Evolutionary conservation across 1,284 basidiomycete genomes (phyloP).

Genomic region (Rhodotorula mucilaginosa): DNA sequence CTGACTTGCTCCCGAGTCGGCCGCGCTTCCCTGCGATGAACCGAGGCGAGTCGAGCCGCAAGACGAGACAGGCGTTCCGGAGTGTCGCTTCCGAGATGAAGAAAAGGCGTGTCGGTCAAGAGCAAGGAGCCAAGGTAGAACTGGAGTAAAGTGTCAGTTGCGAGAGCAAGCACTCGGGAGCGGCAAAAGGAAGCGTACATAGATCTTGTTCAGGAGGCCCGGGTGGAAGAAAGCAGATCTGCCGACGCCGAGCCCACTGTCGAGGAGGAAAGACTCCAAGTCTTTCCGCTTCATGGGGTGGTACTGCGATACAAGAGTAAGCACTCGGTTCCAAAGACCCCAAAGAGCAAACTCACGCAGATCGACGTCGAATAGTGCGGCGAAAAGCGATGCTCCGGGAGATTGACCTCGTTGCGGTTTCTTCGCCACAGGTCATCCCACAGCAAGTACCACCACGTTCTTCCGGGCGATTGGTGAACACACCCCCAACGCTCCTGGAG

Average conservation of each 20-base stretch:
- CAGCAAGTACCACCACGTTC: conserved; percentile 79
- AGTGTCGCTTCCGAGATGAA: conserved; percentile 10
- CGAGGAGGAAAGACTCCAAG: conserved; percentile 64
- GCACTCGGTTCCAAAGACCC: background rate
- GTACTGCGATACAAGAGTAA: conserved; percentile 50
- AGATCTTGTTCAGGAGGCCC: conserved; percentile 66
- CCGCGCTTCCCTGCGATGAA: background rate
- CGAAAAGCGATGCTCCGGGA: conserved; percentile 63
- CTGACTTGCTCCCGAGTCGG: conserved; percentile 44
- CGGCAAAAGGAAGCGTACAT: background rate
- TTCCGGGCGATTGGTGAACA: conserved; percentile 58
- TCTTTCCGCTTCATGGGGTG: conserved; percentile 65
- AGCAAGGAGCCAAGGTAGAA: conserved; percentile 56
- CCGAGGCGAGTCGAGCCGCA: conserved; percentile 52
- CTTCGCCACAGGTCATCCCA: conserved; percentile 67
- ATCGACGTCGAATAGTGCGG: conserved; percentile 71
- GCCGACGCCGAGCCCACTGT: conserved; percentile 61
- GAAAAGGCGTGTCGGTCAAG: conserved; percentile 11
- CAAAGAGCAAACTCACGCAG: conserved; percentile 48
- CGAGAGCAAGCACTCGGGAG: background rate
- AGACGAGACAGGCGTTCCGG: background rate
- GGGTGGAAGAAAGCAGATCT: conserved; percentile 60
- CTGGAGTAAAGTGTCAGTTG: conserved; percentile 53
- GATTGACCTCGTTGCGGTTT: conserved; percentile 60
- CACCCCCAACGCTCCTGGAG: conserved; percentile 61